Conservation (phyloP, 2,329 filamentous ascomycete species). For the Teratosphaeria destructans region DNA sequence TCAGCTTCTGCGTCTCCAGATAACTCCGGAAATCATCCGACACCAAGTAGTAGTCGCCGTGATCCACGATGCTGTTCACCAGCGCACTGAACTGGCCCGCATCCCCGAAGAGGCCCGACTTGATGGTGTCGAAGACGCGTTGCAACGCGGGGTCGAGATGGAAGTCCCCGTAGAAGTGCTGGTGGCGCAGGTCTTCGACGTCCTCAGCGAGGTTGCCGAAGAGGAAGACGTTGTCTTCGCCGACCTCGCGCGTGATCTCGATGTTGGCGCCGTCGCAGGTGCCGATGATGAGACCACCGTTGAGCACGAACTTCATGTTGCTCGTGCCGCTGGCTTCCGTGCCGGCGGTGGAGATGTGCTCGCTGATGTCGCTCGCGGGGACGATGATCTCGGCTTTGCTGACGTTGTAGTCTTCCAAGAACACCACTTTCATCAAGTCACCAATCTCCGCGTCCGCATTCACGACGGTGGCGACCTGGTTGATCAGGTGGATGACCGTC, state of each 20-base stretch:
- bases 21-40: conserved; percentile 97
- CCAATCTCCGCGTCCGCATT: conserved; percentile 90
- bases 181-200: conserved; percentile 88
- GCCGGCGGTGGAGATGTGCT: conserved; percentile 96
- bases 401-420: conserved; percentile 97
- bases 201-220: conserved; percentile 94
- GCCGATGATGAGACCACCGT: conserved; percentile 92
- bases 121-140: conserved; percentile 76
- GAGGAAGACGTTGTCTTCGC: conserved; percentile 95
- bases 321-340: conserved; percentile 83
- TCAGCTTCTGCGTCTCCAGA: conserved; percentile 76
- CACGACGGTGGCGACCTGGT: conserved; percentile 78
- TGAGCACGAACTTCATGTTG: conserved; percentile 99
- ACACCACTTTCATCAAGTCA: conserved; percentile 91
- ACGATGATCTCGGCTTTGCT: conserved; percentile 97
- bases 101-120: conserved; percentile 70
- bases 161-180: conserved; percentile 74
- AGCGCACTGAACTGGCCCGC: conserved; percentile 69
- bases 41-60: conserved; percentile 95
- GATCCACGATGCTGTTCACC: conserved; percentile 74
- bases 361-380: conserved; percentile 89
- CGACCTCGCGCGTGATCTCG: conserved; percentile 54
- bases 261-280: conserved; percentile 97
- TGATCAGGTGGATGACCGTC: conserved; percentile 85
- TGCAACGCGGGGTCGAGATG: conserved; percentile 64